Evolutionary conservation across 2,329 filamentous ascomycete genomes (phyloP).

Genomic region (Cercospora sesami): DNA sequence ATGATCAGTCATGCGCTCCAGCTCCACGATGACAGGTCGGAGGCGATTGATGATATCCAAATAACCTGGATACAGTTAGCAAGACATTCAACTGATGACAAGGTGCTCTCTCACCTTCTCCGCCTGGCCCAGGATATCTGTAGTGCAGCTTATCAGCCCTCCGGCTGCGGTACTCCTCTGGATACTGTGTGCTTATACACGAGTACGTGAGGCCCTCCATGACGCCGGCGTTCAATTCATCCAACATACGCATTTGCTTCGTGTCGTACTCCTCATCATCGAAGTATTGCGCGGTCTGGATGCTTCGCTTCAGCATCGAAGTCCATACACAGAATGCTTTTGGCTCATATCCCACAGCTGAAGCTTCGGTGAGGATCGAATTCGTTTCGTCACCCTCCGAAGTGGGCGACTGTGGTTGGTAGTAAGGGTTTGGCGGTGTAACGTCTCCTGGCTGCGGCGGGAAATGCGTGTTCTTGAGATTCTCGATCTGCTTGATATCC

Average conservation of each 20-base stretch:
- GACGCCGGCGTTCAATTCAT: constrained; percentile 87
- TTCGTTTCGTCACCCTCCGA: constrained; percentile 19
- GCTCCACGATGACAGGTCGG: constrained; percentile 91
- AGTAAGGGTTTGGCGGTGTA: constrained; percentile 91
- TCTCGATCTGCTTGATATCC: constrained; percentile 79
- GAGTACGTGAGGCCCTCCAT: constrained; percentile 96
- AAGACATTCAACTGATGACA: neutral
- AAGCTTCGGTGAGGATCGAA: constrained; percentile 22
- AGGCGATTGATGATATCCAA: constrained; percentile 95
- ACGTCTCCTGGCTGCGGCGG: constrained; percentile 89
- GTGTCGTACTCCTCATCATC: constrained; percentile 95
- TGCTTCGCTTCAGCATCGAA: constrained; percentile 88
- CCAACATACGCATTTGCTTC: constrained; percentile 71
- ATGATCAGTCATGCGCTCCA: constrained; percentile 96
- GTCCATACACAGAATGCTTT: constrained; percentile 99
- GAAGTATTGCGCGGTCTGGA: constrained; percentile 85
- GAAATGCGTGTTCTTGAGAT: constrained; percentile 73
- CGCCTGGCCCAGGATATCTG: constrained; percentile 92
- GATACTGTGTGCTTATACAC: constrained; percentile 76
- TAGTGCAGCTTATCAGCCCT: constrained; percentile 88
- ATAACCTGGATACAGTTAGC: constrained; percentile 55
- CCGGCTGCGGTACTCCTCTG: constrained; percentile 78
- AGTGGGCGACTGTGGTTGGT: constrained; percentile 50
- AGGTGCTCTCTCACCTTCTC: constrained; percentile 59
- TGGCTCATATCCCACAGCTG: constrained; percentile 48